Percentiles rank a stretch among this genome's conserved stretches.
Conservation (phyloP, 805 yeast genomes). For the Cyberlindnera mrakii region DNA sequence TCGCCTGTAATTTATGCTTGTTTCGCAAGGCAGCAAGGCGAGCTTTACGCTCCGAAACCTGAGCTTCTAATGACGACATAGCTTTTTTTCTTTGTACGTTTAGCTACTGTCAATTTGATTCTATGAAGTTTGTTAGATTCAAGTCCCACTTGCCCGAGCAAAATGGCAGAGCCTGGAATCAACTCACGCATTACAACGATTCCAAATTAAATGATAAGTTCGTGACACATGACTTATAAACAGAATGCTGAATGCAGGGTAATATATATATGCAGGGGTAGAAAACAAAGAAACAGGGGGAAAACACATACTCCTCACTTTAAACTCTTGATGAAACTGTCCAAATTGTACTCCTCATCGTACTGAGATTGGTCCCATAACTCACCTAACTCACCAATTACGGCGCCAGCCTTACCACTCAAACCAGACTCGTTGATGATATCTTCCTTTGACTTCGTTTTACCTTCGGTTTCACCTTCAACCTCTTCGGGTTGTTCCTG, state of each 20-base stretch:
- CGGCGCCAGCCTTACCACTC: slow-evolving; percentile 79
- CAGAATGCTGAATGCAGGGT: slow-evolving; percentile 7
- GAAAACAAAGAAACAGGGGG: too few relatives aligned
- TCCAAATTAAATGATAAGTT: background rate
- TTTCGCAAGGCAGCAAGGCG: slow-evolving; percentile 22
- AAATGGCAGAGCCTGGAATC: too few relatives aligned
- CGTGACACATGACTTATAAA: slow-evolving; percentile 6
- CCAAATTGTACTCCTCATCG: slow-evolving; percentile 94
- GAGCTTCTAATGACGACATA: slow-evolving; percentile 19
- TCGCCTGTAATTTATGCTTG: slow-evolving; percentile 10
- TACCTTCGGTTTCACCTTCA: slow-evolving; percentile 22
- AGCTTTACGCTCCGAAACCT: slow-evolving; percentile 26
- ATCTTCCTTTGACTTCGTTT: slow-evolving; percentile 20
- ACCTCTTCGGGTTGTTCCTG: slow-evolving; percentile 26
- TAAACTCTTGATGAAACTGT: slow-evolving; percentile 71
- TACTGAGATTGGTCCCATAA: slow-evolving; percentile 96
- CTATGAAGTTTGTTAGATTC: too few relatives aligned
- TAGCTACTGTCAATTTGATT: too few relatives aligned
- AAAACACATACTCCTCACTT: slow-evolving; percentile 9
- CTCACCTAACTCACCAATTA: slow-evolving; percentile 83
- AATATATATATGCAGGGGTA: background rate
- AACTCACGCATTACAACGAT: background rate
- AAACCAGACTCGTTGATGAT: slow-evolving; percentile 64
- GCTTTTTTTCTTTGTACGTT: background rate
- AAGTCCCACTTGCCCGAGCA: too few relatives aligned